Evolutionary conservation across 257 asterid genomes (phyloP).

Genomic region (Cinchona pubescens): DNA sequence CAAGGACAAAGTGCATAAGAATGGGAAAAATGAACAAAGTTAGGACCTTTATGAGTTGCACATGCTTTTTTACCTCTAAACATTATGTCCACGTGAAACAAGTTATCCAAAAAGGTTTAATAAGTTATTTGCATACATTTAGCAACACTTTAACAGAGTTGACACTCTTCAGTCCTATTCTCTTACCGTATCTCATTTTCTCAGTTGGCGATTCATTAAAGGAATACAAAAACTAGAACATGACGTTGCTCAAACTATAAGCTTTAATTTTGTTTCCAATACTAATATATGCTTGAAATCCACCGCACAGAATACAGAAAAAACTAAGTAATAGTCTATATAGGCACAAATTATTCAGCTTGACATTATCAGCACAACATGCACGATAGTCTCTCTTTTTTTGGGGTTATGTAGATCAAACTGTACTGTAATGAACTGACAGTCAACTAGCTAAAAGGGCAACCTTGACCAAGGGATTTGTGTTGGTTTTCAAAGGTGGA

Average conservation of each 20-base stretch:
- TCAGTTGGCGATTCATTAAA: not conserved
- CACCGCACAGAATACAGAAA: too few species aligned
- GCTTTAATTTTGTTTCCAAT: too few species aligned
- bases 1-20: not conserved
- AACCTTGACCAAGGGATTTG: not conserved
- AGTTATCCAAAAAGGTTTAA: not conserved
- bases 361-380: not conserved
- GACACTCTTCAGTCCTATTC: not conserved
- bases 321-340: not conserved
- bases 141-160: not conserved
- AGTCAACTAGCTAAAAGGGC: not conserved
- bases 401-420: too few species aligned
- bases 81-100: not conserved
- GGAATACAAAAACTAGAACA: not conserved
- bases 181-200: not conserved
- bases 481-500: not conserved
- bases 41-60: not conserved
- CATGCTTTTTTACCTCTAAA: not conserved
- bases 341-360: not conserved
- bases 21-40: not conserved
- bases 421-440: not conserved
- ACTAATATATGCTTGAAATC: not conserved
- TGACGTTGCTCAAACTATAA: not conserved
- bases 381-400: too few species aligned
- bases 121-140: not conserved